A percentile compares a stretch with the other conserved stretches of the same genome.
These are phyloP conservation scores for Apiotrichum sp. DNA, from an alignment of 1,284 basidiomycete species.

Conservation along the genomic window DNA sequence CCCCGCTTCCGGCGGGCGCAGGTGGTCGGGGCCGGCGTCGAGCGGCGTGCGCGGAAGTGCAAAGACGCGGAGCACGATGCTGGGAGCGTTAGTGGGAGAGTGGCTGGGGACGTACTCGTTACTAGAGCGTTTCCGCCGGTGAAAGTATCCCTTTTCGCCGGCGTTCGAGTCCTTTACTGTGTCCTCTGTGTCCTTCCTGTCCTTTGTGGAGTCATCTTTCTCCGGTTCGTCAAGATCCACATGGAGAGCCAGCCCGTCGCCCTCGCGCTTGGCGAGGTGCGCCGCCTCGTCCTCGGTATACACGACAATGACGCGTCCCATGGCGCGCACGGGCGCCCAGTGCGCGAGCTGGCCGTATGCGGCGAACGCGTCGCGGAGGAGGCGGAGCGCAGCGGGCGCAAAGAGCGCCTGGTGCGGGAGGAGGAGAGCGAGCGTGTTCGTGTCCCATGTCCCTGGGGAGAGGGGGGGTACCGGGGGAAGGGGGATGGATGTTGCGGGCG, in stretches of 20 bases:
- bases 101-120: too few species aligned
- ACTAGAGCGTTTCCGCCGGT: too few species aligned
- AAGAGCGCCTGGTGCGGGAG: constrained; percentile 62
- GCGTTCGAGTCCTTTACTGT: too few species aligned
- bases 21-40: constrained; percentile 47
- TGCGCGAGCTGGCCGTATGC: constrained; percentile 68
- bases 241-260: constrained; percentile 38
- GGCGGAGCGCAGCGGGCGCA: constrained; percentile 59
- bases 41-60: constrained; percentile 66
- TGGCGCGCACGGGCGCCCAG: constrained; percentile 78
- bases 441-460: constrained; percentile 29
- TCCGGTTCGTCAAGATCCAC: constrained; percentile 3
- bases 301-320: constrained; percentile 73
- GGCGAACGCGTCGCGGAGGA: constrained; percentile 63
- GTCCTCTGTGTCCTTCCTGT: not conserved
- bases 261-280: constrained; percentile 39
- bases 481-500: constrained; percentile 1
- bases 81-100: constrained; percentile 17
- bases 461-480: constrained; percentile 24
- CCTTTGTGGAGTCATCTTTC: not conserved
- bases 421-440: constrained; percentile 66
- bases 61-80: constrained; percentile 65
- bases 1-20: constrained; percentile 70
- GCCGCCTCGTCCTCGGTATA: constrained; percentile 55
- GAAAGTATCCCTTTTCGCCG: too few species aligned